Evolutionary conservation across 1,284 basidiomycete genomes (phyloP), one percentile per base, ranked within the genome.

Genomic region (Vanrija pseudolonga): DNA sequence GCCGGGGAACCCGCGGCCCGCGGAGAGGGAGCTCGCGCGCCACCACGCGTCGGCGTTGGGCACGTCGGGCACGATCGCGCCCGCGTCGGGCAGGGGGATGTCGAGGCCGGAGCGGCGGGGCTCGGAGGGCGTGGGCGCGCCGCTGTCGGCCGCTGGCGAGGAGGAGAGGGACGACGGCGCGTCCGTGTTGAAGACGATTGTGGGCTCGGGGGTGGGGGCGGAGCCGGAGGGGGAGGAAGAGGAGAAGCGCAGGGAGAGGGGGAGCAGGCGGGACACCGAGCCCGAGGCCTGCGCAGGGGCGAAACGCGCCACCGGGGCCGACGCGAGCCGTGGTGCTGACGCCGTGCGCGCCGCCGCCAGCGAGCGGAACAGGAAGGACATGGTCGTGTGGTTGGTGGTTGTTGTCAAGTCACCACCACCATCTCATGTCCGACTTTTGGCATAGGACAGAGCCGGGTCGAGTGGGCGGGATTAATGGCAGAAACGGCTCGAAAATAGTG

Each of bases 31-130:
- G 18, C 20, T n/a, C 6, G 32, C 45, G 38, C 47, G 45, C 60
- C 60, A 61, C 60, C 60, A 61, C n/a, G 42, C 42, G 45, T 61
- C 57, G 15, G 53, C 50, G 45, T 59, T 24, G 43, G 26, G 18
- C 20, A 17, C 23, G 18, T 45, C 2, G 20, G 51, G 51, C 18
- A 53, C 24, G 39, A 50, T n/a, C 39, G 51, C 46, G 41, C 11
- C 20, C 11, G 41, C 39, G 22, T 23, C 41, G 41, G 49, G 37
- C 17, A 44, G 22, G 32, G 40, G 11, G 15, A 43, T n/a, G 48
- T 32, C 39, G 26, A 40, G 32, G n/a, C 23, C 11, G 8, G 23
- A 20, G 48, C 39, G 28, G 41, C 32, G 49, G 5, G 26, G 3
- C 2, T 26, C 37, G 32, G 22, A n/a, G n/a, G n/a, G n/a, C n/a